These are phyloP conservation scores for Cymbidium sinense DNA, from an alignment of 106 monocot genomes.

Conservation along the genomic window DNA sequence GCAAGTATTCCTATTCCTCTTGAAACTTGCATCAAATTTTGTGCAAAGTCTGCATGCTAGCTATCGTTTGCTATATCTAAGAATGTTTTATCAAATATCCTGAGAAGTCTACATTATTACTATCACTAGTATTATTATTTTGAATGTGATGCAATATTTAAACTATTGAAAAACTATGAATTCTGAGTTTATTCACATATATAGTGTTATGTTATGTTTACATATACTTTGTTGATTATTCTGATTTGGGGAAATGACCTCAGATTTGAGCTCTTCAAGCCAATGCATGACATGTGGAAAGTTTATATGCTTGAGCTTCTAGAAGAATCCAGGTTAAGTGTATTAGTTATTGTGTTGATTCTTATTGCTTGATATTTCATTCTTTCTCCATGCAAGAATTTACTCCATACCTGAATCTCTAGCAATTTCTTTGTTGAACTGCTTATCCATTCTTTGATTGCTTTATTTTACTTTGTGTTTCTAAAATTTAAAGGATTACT, in stretches of 20 bases:
- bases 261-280: slow-evolving; percentile 76
- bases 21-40: too few relatives aligned
- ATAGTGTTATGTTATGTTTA: neutral
- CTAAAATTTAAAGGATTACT: neutral
- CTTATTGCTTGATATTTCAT: neutral
- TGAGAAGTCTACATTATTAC: too few relatives aligned
- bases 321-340: slow-evolving; percentile 41
- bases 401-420: neutral
- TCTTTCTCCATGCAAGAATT: neutral
- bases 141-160: too few relatives aligned
- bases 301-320: slow-evolving; percentile 64
- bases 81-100: too few relatives aligned
- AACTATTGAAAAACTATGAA: too few relatives aligned
- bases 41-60: too few relatives aligned
- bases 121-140: too few relatives aligned
- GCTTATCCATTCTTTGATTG: neutral
- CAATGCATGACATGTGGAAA: slow-evolving; percentile 98
- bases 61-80: too few relatives aligned
- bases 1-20: too few relatives aligned
- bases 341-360: neutral
- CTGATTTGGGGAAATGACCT: neutral
- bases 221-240: neutral
- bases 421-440: neutral
- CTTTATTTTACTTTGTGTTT: neutral
- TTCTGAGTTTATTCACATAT: neutral